Evolutionary conservation across 129 eudicot species (phyloP), one percentile per base, ranked within the genome.

Genomic region (Calendula officinalis): DNA sequence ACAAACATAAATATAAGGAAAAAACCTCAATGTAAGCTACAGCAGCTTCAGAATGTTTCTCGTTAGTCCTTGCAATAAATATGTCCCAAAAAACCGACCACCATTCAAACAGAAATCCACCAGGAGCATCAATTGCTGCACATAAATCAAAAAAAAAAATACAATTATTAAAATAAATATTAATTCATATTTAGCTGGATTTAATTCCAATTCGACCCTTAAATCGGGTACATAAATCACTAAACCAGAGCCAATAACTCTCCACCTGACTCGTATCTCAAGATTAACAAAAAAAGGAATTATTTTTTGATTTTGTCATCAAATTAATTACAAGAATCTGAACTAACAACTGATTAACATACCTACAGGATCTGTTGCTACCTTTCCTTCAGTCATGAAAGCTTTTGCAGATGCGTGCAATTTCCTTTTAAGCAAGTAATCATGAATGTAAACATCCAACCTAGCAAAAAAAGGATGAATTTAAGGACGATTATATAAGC

Each of bases 1-100:
- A 42, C 39, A 64, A 35, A 15, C 7, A 64, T 48, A 32, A 37
- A 57, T 32, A 27, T n/a, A n/a, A n/a, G n/a, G n/a, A n/a, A 62
- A 36, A 17, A 50, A 92, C 98, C 98, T 92, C 96, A 52, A 92
- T 88, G 77, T 92, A 92, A 58, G 98, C 86, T 52, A 91, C 98
- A 76, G 98, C 98, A 42, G 98, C 76, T 68, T 92, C 98, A 69
- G 98, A 88, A 81, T 92, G 98, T 67, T 92, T 92, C 81, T 92
- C 96, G 44, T 88, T 92, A 70, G 98, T 91, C 82, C 98, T 75
- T 45, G 98, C 98, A 40, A 91, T 91, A 67, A 91, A 91, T 33
- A 91, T 87, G 80, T 91, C 98, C 98, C 98, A 91, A 41, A 91
- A 91, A 73, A 91, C 98, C 45, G 98, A 91, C 98, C 98, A 91